Base-by-base conservation (phyloP, 805 yeast species). In the Cyberlindnera nakhonratchasimensis region DNA sequence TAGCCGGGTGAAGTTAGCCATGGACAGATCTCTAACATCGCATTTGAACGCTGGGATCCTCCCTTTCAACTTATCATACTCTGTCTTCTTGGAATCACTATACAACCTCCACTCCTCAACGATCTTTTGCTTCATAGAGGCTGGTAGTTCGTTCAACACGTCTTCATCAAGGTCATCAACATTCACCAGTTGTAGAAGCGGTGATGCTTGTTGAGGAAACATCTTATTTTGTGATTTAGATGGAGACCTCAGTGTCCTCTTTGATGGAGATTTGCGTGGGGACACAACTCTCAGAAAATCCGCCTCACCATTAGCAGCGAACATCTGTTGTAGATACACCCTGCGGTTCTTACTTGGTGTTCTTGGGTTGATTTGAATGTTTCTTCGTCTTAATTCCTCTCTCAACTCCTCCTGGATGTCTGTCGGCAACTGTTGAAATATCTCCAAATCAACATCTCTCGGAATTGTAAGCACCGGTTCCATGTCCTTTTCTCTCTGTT, bases 321-420 rank as follows among this genome's bases (percentile, higher is more conserved):
- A 57, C 6, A 58, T 45, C 17, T 50, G 60, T 31, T 60, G 63
- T 3, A 48, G 32, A 31, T 54, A 52, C 4, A 38, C 42, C 28
- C 37, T 45, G 16, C 35, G 51, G 45, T 39, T 43, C 46, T 37
- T 62, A 11, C 33, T 51, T 43, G 43, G 59, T 37, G 48, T 53
- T 26, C 29, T 48, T 44, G 35, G 58, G 34, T 29, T 51, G 52
- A 56, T 39, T 5, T 37, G 43, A 24, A 58, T 55, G 23, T 54
- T 54, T 31, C 85, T 58, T 32, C 77, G 63, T 7, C 65, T 51
- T 23, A 82, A 55, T 47, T 83, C 87, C 4, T 59, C 57, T 46
- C 64, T 67, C 1, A 89, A 55, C 52, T 89, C 96, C 1, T 62
- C 50, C 50, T 79, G 79, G 5, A 89, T 77, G 19, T 80, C 83